Evolutionary conservation across 106 monocot genomes (phyloP), one percentile per base, ranked within the genome.

Genomic region (Acorus gramineus): DNA sequence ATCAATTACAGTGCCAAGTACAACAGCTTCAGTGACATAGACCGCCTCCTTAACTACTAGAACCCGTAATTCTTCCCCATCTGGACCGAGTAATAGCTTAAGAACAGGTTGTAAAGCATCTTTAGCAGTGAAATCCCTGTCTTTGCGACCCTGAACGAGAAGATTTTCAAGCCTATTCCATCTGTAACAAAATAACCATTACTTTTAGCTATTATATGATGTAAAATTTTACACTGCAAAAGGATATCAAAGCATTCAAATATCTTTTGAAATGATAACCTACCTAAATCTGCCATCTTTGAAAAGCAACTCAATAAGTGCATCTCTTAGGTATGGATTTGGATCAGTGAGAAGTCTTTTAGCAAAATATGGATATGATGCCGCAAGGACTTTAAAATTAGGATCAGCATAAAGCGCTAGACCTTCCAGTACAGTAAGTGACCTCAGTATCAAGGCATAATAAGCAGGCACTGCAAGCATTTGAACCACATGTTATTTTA

Each of bases 91-190:
- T 53, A 98, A 68, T 69, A 92, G 75, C 62, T 92, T 98, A 52
- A 98, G 63, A 67, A 98, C 92, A 46, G 98, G 98, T 68, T 89
- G 98, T 50, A 98, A 74, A 61, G 92, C 98, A 70, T 98, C 98
- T 83, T 86, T 89, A 51, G 85, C 60, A 45, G 91, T 83, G 72
- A 92, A 98, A 71, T 98, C 98, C 82, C 75, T 85, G 68, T 98
- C 98, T 52, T 89, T 83, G 5, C 83, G 57, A 14, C 98, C 98
- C 72, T 98, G 92, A 66, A 86, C 88, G 57, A 98, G 79, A 79
- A 98, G 92, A 76, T 98, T 98, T 76, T 98, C 98, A 69, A 98
- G 88, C 69, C 98, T 85, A 74, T 92, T 98, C 98, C 98, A 98
- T 73, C 98, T 98, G 72, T 50, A 80, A 52, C 48, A 78, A 12